These are phyloP conservation scores for Tylopilus rubrobrunneus DNA, from an alignment of 768 basidiomycete species.

Conservation along the genomic window DNA sequence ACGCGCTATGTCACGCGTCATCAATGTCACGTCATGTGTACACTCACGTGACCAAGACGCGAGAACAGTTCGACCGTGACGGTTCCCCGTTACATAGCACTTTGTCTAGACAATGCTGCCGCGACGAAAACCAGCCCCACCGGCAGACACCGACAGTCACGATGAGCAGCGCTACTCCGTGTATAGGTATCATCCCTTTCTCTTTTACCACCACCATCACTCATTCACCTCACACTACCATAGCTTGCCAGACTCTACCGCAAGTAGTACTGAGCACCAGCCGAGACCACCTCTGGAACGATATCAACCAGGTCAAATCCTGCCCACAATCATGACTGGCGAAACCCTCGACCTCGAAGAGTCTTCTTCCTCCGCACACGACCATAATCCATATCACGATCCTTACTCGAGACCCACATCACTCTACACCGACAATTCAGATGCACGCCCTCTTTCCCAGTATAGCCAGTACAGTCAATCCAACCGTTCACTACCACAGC, in stretches of 20 bases:
- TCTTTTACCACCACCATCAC: not conserved
- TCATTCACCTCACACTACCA: not conserved
- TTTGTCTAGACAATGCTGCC: constrained; percentile 10
- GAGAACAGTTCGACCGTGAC: too few species aligned
- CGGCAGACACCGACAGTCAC: not conserved
- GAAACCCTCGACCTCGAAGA: constrained; percentile 56
- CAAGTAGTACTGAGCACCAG: not conserved
- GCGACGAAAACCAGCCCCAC: constrained; percentile 23
- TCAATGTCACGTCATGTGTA: constrained; percentile 13
- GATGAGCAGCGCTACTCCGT: not conserved
- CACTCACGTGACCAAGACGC: constrained; percentile 17
- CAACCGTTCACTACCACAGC: constrained; percentile 26
- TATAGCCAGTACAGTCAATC: constrained; percentile 39
- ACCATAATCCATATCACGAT: constrained; percentile 29
- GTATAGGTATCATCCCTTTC: constrained; percentile 2
- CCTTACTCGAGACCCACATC: constrained; percentile 28
- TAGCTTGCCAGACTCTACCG: constrained; percentile 8
- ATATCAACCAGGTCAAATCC: constrained; percentile 59
- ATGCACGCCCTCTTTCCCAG: constrained; percentile 29
- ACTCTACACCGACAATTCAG: constrained; percentile 25
- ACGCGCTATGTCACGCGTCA: constrained; percentile 20
- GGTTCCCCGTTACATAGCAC: too few species aligned
- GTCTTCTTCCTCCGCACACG: constrained; percentile 26
- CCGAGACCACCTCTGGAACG: constrained; percentile 26
- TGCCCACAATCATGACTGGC: constrained; percentile 61